Evolutionary conservation across 2,329 filamentous ascomycete genomes (phyloP), one percentile per base, ranked within the genome.

Genomic region (Ophiostoma australiae): DNA sequence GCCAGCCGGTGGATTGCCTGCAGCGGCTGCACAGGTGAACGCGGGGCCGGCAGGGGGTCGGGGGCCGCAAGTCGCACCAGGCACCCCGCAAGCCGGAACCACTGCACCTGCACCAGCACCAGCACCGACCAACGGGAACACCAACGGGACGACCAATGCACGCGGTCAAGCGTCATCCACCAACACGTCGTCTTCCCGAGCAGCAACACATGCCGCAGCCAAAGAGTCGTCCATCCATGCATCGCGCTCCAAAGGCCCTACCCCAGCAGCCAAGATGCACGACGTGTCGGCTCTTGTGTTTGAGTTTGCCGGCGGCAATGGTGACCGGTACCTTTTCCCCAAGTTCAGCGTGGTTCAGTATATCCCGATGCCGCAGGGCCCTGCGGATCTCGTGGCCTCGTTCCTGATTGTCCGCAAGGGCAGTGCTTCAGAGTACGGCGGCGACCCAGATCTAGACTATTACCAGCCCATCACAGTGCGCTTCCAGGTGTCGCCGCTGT

Each of bases 241-340:
- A 2, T 77, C 89, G 10, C 84, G 86, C 35, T 88, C 87, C 6
- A 89, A 89, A 74, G 87, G 86, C 0, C 86, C 86, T 1, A 82
- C 84, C 1, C 84, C 84, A 23, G 77, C 83, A 1, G 78, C 80
- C 13, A 88, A 86, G 74, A 85, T 85, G 74, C 85, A 85, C 35
- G 89, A 90, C 71, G 85, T 90, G 63, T 84, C 87, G 1, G 88
- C 88, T n/a, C 82, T 91, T 17, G 86, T 90, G 0, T 86, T 93
- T 73, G 89, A 92, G 74, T 92, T 92, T 77, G 78, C 82, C 5
- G 85, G 86, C 67, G 89, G 89, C 44, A 87, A 82, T 2, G 91
- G 90, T 66, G 91, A 94, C 78, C 86, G 91, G 35, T 94, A 91
- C 77, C 81, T 92, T 67, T 94, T 95, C 74, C 92, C 92, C 1